Conservation (phyloP, 352 stramenopile genomes). For the Phytophthora chlamydospora region DNA sequence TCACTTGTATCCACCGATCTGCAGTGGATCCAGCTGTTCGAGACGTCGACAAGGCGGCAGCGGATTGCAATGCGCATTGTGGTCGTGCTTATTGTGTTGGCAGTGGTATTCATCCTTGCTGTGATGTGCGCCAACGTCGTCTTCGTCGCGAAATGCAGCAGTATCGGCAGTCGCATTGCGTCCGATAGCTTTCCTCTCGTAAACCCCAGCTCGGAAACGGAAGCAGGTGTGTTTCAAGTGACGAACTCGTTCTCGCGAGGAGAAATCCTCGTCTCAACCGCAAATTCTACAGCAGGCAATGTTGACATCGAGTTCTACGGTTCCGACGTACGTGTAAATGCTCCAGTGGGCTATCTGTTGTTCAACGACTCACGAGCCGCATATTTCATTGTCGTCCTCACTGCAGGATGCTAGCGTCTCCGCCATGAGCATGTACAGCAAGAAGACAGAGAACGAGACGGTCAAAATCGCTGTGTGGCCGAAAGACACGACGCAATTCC, state of each 20-base stretch:
- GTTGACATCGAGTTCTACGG: constrained; percentile 53
- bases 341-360: background rate
- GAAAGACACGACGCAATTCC: constrained; percentile 48
- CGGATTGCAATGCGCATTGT: constrained; percentile 67
- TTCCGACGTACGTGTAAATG: constrained; percentile 39
- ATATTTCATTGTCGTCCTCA: background rate
- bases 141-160: constrained; percentile 73
- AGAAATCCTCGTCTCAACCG: constrained; percentile 33
- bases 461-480: constrained; percentile 39
- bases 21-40: constrained; percentile 68
- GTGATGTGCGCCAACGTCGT: constrained; percentile 69
- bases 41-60: constrained; percentile 64
- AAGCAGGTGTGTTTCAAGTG: constrained; percentile 29
- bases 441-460: constrained; percentile 26
- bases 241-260: constrained; percentile 55
- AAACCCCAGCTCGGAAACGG: constrained; percentile 18
- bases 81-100: constrained; percentile 50
- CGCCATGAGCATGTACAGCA: constrained; percentile 38
- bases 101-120: constrained; percentile 58
- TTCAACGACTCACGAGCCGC: background rate
- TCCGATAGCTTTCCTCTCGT: constrained; percentile 49
- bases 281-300: constrained; percentile 24
- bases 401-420: constrained; percentile 26
- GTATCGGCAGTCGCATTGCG: constrained; percentile 59
- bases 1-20: background rate